Evolutionary conservation across 176 grass and related monocot species (phyloP).

Genomic region (Poa annua): DNA sequence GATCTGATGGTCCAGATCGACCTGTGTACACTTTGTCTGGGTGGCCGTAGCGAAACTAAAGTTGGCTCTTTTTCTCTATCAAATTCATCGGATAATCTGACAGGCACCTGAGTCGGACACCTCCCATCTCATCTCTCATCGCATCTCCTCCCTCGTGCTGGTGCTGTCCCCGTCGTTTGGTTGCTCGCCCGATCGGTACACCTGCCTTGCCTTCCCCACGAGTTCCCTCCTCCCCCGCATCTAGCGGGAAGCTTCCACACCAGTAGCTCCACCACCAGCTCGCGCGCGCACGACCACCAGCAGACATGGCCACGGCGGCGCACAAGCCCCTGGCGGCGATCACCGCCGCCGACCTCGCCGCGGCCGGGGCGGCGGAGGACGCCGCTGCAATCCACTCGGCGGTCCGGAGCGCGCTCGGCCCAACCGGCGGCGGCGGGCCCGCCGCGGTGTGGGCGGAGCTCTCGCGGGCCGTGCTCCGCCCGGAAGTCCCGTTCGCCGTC

Average conservation of each 20-base stretch:
- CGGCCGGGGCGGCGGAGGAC: conserved; percentile 44
- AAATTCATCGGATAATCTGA: neutral
- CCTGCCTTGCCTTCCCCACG: conserved; percentile 14
- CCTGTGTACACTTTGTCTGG: too few relatives aligned
- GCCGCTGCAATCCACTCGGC: conserved; percentile 52
- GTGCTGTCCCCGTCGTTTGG: neutral
- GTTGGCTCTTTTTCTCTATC: too few relatives aligned
- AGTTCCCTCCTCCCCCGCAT: neutral
- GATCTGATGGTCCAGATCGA: too few relatives aligned
- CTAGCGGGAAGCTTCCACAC: neutral
- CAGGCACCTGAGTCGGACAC: neutral
- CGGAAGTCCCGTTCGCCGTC: conserved; percentile 68
- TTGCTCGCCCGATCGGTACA: conserved; percentile 38
- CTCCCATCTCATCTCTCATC: conserved; percentile 11
- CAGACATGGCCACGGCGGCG: conserved; percentile 44
- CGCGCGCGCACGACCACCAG: neutral
- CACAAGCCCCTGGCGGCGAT: conserved; percentile 64
- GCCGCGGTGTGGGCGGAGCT: conserved; percentile 69
- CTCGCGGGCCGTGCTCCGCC: conserved; percentile 47
- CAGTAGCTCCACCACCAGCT: neutral
- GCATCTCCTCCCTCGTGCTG: neutral
- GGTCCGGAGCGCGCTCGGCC: conserved; percentile 43
- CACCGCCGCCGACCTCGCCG: conserved; percentile 66
- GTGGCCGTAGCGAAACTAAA: too few relatives aligned
- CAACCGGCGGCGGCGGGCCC: conserved; percentile 33